Percentiles rank a stretch among this genome's conserved stretches.
Evolutionary conservation across 2,329 filamentous ascomycete species (phyloP).

Genomic region (Monilinia vaccinii-corymbosi): DNA sequence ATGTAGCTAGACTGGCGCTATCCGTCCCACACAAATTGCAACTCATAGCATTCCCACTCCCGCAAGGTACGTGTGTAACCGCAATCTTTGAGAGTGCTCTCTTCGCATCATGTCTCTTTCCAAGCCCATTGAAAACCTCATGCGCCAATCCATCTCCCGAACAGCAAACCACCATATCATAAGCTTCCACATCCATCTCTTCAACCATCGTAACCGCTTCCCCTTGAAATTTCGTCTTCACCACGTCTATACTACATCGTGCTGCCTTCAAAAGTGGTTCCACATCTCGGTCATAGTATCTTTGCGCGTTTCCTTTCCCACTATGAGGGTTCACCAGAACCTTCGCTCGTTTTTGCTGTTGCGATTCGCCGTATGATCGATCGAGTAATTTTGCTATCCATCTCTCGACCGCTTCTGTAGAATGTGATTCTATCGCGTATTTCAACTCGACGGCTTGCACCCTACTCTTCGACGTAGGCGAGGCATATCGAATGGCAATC

Average conservation of each 20-base stretch:
- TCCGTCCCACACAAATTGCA: slow-evolving; percentile 81
- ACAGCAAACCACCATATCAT: slow-evolving; percentile 79
- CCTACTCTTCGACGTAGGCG: slow-evolving; percentile 46
- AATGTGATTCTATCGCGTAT: slow-evolving; percentile 41
- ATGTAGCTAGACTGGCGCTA: slow-evolving; percentile 63
- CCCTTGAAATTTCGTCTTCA: slow-evolving; percentile 60
- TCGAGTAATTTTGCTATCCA: slow-evolving; percentile 61
- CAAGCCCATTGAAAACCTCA: slow-evolving; percentile 91
- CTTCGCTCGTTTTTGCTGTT: slow-evolving; percentile 68
- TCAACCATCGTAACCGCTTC: slow-evolving; percentile 73
- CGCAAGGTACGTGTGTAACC: slow-evolving; percentile 81
- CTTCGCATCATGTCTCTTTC: slow-evolving; percentile 63
- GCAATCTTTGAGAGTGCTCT: slow-evolving; percentile 69
- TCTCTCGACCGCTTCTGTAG: slow-evolving; percentile 22
- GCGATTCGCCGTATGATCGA: slow-evolving; percentile 60
- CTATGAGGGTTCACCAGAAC: slow-evolving; percentile 87
- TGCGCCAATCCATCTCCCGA: slow-evolving; percentile 88
- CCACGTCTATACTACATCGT: slow-evolving; percentile 64
- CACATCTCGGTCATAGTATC: slow-evolving; percentile 65
- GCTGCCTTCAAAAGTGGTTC: slow-evolving; percentile 79
- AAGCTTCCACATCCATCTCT: slow-evolving; percentile 66
- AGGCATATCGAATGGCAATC: slow-evolving; percentile 66
- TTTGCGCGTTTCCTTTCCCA: slow-evolving; percentile 68
- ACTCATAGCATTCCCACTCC: slow-evolving; percentile 89
- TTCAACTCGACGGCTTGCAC: slow-evolving; percentile 53